Evolutionary conservation across 2,329 filamentous ascomycete genomes (phyloP).

Genomic region (Verticillium dahliae): DNA sequence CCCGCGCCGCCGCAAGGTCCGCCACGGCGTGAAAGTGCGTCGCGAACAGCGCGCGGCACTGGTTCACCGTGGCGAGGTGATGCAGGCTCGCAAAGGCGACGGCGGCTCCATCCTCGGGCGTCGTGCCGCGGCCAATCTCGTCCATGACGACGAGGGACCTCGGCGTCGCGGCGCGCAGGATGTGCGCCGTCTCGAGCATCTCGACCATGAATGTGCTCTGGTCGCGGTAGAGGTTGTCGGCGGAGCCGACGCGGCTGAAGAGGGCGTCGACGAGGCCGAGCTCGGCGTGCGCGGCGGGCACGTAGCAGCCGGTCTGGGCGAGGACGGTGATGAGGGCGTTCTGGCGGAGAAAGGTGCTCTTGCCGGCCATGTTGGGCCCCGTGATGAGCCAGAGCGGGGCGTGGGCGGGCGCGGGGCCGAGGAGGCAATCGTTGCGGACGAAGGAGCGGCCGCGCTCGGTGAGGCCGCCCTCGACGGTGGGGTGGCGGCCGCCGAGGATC

Average conservation of each 20-base stretch:
- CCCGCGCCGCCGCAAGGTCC: conserved; percentile 60
- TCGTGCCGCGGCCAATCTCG: conserved; percentile 91
- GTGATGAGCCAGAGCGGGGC: conserved; percentile 62
- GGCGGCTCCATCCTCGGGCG: conserved; percentile 83
- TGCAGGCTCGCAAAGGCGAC: conserved; percentile 85
- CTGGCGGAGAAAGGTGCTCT: conserved; percentile 91
- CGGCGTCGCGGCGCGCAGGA: conserved; percentile 76
- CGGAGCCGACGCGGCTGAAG: conserved; percentile 87
- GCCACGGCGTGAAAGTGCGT: conserved; percentile 88
- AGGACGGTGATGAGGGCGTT: conserved; percentile 92
- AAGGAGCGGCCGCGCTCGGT: conserved; percentile 74
- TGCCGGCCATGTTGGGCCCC: conserved; percentile 97
- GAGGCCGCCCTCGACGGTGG: conserved; percentile 82
- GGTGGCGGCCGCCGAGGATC: conserved; percentile 81
- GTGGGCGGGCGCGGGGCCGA: conserved; percentile 58
- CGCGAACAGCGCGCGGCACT: conserved; percentile 79
- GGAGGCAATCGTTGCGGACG: conserved; percentile 76
- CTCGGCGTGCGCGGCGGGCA: conserved; percentile 79
- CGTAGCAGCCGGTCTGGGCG: conserved; percentile 87
- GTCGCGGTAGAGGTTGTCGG: conserved; percentile 89
- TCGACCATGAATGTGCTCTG: conserved; percentile 99
- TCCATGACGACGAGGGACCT: conserved; percentile 97
- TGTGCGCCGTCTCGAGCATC: conserved; percentile 93
- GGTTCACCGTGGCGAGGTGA: conserved; percentile 73
- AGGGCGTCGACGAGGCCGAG: conserved; percentile 93